A percentile compares a stretch with the other conserved stretches of the same genome.
Evolutionary conservation across 1,284 basidiomycete species (phyloP).

Genomic region (Erythrobasidium hasegawianum): DNA sequence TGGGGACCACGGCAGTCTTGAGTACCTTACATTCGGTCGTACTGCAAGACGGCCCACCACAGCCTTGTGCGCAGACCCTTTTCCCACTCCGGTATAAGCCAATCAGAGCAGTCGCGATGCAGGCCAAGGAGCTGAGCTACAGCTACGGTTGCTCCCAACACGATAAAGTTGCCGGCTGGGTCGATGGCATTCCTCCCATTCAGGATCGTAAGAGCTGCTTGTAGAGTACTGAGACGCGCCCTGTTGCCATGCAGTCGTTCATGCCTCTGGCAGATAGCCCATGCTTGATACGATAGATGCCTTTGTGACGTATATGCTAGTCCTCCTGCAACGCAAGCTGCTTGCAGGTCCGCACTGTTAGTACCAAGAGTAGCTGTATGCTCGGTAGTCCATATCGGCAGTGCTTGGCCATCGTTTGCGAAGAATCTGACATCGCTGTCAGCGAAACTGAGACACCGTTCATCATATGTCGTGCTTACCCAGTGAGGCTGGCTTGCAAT

Average conservation of each 20-base stretch:
- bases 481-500: background rate
- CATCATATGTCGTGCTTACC: background rate
- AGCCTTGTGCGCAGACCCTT: slow-evolving; percentile 45
- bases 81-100: slow-evolving; percentile 50
- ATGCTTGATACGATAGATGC: background rate
- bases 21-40: slow-evolving; percentile 44
- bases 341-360: background rate
- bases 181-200: slow-evolving; percentile 40
- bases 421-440: slow-evolving; percentile 27
- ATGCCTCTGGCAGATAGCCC: background rate
- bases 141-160: slow-evolving; percentile 36
- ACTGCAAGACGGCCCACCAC: slow-evolving; percentile 47
- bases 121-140: slow-evolving; percentile 41
- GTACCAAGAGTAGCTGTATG: slow-evolving; percentile 6
- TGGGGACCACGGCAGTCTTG: background rate
- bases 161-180: slow-evolving; percentile 40
- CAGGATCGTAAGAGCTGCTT: slow-evolving; percentile 40
- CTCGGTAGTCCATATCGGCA: slow-evolving; percentile 35
- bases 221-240: slow-evolving; percentile 39
- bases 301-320: background rate
- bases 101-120: slow-evolving; percentile 46
- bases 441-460: background rate
- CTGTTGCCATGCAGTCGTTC: background rate
- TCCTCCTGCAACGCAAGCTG: background rate
- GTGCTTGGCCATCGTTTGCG: slow-evolving; percentile 34